Conservation (phyloP, 345 rosid species). For the Gossypioides kirkii region DNA sequence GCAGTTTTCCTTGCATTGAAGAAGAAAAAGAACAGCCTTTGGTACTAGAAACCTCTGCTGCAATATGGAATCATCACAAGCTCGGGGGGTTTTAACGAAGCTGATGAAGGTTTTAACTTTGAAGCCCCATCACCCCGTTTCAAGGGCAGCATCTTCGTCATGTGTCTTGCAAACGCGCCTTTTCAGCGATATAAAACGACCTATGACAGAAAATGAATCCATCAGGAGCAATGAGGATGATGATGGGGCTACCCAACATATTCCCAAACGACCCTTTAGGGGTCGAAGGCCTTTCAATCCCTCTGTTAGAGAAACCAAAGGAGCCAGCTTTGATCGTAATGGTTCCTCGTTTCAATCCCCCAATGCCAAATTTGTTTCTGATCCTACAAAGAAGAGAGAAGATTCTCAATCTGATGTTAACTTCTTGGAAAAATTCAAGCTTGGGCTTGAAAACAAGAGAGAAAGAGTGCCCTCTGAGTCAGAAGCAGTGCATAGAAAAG, state of each 20-base stretch:
- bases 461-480: slow-evolving; percentile 18
- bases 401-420: slow-evolving; percentile 40
- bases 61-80: slow-evolving; percentile 5
- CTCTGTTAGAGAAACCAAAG: neutral
- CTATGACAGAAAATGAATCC: neutral
- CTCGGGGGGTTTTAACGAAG: neutral
- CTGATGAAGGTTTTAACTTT: slow-evolving; percentile 1
- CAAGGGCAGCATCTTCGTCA: neutral
- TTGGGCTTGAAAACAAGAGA: slow-evolving; percentile 33
- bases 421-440: slow-evolving; percentile 66
- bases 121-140: neutral
- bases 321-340: neutral
- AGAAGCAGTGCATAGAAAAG: slow-evolving; percentile 15
- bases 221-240: neutral
- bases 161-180: slow-evolving; percentile 1
- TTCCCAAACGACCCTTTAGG: neutral
- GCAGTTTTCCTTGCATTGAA: neutral
- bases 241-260: neutral
- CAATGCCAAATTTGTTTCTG: neutral
- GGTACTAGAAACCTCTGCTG: neutral
- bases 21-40: neutral
- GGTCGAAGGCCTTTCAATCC: slow-evolving; percentile 11
- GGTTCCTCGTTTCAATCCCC: slow-evolving; percentile 9
- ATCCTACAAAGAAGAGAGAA: slow-evolving; percentile 18
- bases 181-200: neutral